phyloP scores from a whole-genome alignment of 2,329 filamentous ascomycete species.

The Ambrosiella beaveri region DNA sequence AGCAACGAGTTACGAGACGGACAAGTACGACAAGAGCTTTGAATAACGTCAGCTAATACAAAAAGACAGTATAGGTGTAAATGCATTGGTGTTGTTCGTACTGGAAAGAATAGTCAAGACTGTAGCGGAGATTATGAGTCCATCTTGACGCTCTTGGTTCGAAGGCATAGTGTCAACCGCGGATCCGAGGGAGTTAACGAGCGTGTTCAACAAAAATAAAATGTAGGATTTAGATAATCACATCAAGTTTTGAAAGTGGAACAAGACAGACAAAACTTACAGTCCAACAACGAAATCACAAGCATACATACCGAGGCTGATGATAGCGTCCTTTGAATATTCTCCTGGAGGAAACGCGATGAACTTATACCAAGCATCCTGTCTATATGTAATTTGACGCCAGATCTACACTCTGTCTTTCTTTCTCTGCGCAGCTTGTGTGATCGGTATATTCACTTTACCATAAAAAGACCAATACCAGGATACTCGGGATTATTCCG shows the following conservation, averaged over 20 bases:
- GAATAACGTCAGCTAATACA: background rate
- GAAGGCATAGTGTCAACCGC: constrained; percentile 12
- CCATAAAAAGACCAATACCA: background rate
- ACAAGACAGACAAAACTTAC: background rate
- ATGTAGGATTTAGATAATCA: background rate
- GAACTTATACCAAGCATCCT: background rate
- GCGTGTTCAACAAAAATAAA: background rate
- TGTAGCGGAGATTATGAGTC: constrained; percentile 13
- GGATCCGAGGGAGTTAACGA: background rate
- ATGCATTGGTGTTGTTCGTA: constrained; percentile 5
- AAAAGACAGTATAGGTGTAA: background rate
- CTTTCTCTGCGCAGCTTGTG: background rate
- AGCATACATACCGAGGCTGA: background rate
- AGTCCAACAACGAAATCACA: background rate
- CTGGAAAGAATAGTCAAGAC: constrained; percentile 14
- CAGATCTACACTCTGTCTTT: background rate
- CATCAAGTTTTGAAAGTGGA: background rate
- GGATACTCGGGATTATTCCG: background rate
- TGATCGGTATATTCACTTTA: background rate
- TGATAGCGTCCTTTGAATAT: background rate
- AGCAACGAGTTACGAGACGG: constrained; percentile 12
- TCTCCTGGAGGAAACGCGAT: no score
- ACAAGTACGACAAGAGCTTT: constrained; percentile 14
- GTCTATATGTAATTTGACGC: background rate
- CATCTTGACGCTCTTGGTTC: constrained; percentile 15